Percentiles rank a stretch among this genome's conserved stretches.
These are phyloP conservation scores for Phaeosphaeria sp. DNA, from an alignment of 2,329 filamentous ascomycete genomes.

Conservation along the genomic window DNA sequence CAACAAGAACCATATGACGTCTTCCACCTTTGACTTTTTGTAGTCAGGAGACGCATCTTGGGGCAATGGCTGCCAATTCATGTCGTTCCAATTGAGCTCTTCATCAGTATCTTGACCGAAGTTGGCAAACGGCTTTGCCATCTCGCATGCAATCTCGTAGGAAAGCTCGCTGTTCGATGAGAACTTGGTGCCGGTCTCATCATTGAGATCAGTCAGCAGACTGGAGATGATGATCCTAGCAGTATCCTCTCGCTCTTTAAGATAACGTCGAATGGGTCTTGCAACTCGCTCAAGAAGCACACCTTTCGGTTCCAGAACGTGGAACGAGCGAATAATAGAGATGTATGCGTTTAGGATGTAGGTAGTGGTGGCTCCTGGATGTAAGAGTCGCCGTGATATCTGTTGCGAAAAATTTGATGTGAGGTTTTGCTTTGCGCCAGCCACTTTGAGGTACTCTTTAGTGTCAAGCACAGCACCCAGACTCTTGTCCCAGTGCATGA, in stretches of 20 bases:
- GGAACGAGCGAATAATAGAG: conserved; percentile 78
- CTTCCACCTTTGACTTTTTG: conserved; percentile 84
- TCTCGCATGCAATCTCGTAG: conserved; percentile 68
- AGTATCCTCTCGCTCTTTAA: conserved; percentile 78
- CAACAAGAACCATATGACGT: conserved; percentile 90
- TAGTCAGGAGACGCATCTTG: conserved; percentile 91
- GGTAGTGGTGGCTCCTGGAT: conserved; percentile 77
- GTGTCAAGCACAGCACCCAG: conserved; percentile 77
- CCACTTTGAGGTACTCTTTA: conserved; percentile 70
- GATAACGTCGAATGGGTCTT: conserved; percentile 74
- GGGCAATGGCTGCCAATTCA: conserved; percentile 91
- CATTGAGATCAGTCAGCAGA: conserved; percentile 67
- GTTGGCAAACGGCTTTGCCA: conserved; percentile 65
- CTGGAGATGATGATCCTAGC: conserved; percentile 79
- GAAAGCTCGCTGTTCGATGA: conserved; percentile 71
- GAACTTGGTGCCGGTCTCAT: conserved; percentile 51
- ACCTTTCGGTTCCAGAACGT: conserved; percentile 76
- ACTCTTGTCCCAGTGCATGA: conserved; percentile 75
- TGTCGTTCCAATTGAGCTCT: conserved; percentile 89
- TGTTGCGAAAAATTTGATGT: conserved; percentile 72
- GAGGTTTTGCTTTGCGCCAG: conserved; percentile 71
- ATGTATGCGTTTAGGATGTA: conserved; percentile 81
- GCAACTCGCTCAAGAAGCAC: conserved; percentile 78
- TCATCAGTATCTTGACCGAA: conserved; percentile 60
- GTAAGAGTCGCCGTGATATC: conserved; percentile 70